Conservation (phyloP, 1,139 yeast species). For the Yamadazyma spencermartinsiae region DNA sequence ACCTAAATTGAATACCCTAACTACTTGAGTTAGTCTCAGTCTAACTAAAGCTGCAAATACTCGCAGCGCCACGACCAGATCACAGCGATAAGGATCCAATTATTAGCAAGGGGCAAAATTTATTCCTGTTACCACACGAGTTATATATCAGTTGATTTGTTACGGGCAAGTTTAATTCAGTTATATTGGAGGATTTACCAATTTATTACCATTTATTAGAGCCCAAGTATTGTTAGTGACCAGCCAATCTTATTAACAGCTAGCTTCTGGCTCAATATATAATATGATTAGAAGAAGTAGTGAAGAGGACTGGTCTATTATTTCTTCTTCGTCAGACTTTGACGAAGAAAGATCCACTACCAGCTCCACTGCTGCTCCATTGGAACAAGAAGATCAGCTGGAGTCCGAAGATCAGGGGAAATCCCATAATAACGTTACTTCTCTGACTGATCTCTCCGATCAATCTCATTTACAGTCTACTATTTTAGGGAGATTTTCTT, state of each 20-base stretch:
- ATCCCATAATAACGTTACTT: constrained; percentile 6
- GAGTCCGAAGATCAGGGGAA: too few relatives aligned
- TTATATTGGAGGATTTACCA: not conserved
- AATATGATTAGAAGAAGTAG: constrained; percentile 9
- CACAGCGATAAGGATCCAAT: constrained; percentile 1
- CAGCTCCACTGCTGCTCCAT: constrained; percentile 15
- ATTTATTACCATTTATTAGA: not conserved
- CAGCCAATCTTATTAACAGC: too few relatives aligned
- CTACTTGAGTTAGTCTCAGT: too few relatives aligned
- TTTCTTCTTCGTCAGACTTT: constrained; percentile 44
- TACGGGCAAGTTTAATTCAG: not conserved
- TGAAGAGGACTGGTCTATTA: constrained; percentile 50
- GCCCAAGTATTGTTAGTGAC: too few relatives aligned
- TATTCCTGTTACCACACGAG: not conserved
- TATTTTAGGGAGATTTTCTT: not conserved
- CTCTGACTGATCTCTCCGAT: not conserved
- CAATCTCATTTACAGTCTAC: not conserved
- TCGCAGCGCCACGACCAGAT: not conserved
- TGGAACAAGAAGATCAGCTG: too few relatives aligned
- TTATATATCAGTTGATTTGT: not conserved
- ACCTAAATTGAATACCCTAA: too few relatives aligned
- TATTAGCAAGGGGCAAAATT: constrained; percentile 1
- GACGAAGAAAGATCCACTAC: constrained; percentile 36
- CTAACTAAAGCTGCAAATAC: not conserved
- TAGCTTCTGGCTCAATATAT: not conserved